Evolutionary conservation across 192 early-diverging fungal species (phyloP).

Genomic region (Paraglomus brasilianum): DNA sequence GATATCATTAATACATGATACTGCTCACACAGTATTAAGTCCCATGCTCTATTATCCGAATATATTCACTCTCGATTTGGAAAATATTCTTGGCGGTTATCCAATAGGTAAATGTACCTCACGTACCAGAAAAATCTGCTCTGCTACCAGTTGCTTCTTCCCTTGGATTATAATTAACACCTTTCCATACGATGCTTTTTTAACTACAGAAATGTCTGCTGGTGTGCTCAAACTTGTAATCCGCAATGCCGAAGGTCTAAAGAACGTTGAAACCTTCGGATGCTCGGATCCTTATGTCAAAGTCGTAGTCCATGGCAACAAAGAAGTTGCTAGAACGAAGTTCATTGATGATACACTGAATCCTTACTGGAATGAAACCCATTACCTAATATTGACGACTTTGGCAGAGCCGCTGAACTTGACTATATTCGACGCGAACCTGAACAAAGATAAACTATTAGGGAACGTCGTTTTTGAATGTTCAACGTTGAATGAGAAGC

Average conservation of each 20-base stretch:
- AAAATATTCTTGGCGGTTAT: constrained; percentile 69
- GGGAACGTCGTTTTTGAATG: constrained; percentile 59
- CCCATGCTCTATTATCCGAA: constrained; percentile 88
- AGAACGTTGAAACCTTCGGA: constrained; percentile 85
- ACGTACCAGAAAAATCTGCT: constrained; percentile 22
- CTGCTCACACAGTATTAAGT: constrained; percentile 67
- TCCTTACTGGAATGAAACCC: constrained; percentile 86
- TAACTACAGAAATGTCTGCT: constrained; percentile 60
- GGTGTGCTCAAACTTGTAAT: constrained; percentile 85
- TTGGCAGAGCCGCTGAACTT: constrained; percentile 72
- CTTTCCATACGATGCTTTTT: neutral
- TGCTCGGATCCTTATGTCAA: constrained; percentile 86
- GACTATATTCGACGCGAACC: constrained; percentile 81
- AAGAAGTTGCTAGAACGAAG: constrained; percentile 60
- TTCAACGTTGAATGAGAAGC: constrained; percentile 44
- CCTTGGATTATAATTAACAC: constrained; percentile 5
- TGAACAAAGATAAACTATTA: constrained; percentile 69
- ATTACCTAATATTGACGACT: constrained; percentile 73
- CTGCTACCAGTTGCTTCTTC: neutral
- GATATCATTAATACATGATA: constrained; percentile 70
- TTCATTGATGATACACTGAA: constrained; percentile 69
- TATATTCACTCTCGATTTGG: constrained; percentile 75
- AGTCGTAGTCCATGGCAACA: constrained; percentile 70
- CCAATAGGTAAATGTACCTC: constrained; percentile 44
- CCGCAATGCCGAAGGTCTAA: constrained; percentile 75